Evolutionary conservation across 805 yeast genomes (phyloP).

Genomic region (Kodamaea kakaduensis): DNA sequence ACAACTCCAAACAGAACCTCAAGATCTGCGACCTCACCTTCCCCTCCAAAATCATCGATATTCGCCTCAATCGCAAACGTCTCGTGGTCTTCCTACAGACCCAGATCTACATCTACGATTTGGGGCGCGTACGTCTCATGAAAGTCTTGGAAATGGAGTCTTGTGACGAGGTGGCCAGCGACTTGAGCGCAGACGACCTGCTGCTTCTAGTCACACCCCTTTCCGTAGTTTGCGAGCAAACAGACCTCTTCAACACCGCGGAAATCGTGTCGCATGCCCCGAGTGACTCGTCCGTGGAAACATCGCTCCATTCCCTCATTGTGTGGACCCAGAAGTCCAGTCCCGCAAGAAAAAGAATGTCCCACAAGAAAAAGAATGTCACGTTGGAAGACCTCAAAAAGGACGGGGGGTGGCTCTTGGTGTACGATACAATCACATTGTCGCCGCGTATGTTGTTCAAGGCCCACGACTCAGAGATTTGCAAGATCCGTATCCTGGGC

Average conservation of each 20-base stretch:
- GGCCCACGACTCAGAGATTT: slow-evolving; percentile 37
- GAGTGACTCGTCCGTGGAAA: slow-evolving; percentile 16
- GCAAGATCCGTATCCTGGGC: slow-evolving; percentile 27
- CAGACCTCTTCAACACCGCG: slow-evolving; percentile 27
- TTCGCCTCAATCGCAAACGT: slow-evolving; percentile 77
- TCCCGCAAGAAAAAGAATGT: too few species aligned
- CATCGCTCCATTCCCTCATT: slow-evolving; percentile 18
- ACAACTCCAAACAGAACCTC: slow-evolving; percentile 38
- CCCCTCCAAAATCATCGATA: slow-evolving; percentile 67
- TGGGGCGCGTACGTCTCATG: slow-evolving; percentile 80
- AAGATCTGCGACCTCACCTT: slow-evolving; percentile 85
- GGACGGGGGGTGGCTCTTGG: slow-evolving; percentile 37
- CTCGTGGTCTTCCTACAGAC: slow-evolving; percentile 66
- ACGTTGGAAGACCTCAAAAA: slow-evolving; percentile 27
- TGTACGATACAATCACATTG: slow-evolving; percentile 36
- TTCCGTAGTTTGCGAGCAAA: slow-evolving; percentile 24
- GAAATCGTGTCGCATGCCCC: not conserved
- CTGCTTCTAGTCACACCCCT: slow-evolving; percentile 36
- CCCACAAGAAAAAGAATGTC: slow-evolving; percentile 14
- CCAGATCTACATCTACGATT: slow-evolving; percentile 84
- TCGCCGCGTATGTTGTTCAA: slow-evolving; percentile 31
- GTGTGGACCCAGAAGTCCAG: slow-evolving; percentile 25
- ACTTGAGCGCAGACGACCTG: slow-evolving; percentile 32
- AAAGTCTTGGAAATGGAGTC: slow-evolving; percentile 30
- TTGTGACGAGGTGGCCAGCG: slow-evolving; percentile 24